A percentile compares a stretch with the other conserved stretches of the same genome.
Conservation (phyloP, 305 asterid species). For the Lippia alba region DNA sequence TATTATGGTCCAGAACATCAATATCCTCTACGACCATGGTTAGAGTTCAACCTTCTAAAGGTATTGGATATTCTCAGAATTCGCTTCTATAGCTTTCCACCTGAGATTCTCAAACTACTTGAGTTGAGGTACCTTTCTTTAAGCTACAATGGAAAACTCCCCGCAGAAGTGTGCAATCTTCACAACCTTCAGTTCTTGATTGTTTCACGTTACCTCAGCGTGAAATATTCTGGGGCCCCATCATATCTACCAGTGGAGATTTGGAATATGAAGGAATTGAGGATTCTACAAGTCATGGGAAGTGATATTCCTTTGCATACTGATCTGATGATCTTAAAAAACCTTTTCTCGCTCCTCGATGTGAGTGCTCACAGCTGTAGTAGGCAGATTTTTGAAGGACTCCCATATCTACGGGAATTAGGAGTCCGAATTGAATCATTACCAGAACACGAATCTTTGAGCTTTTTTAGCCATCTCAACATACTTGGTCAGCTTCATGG, state of each 20-base stretch:
- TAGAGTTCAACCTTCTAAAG: neutral
- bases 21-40: neutral
- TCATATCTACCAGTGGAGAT: conserved; percentile 18
- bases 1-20: neutral
- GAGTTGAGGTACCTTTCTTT: neutral
- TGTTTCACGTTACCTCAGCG: neutral
- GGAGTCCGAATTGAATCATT: conserved; percentile 1
- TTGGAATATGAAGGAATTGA: conserved; percentile 30
- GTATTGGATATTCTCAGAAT: neutral
- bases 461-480: neutral
- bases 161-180: neutral
- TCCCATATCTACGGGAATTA: conserved; percentile 10
- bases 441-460: neutral
- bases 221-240: neutral
- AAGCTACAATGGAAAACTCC: neutral
- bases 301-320: neutral
- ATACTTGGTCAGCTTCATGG: conserved; percentile 4
- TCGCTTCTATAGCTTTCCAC: neutral
- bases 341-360: conserved; percentile 20
- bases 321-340: neutral
- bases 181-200: neutral
- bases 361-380: conserved; percentile 13
- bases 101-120: neutral
- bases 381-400: neutral
- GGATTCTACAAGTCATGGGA: conserved; percentile 28